These are phyloP conservation scores for Podaxis sp. DNA, from an alignment of 768 basidiomycete species.

Conservation along the genomic window DNA sequence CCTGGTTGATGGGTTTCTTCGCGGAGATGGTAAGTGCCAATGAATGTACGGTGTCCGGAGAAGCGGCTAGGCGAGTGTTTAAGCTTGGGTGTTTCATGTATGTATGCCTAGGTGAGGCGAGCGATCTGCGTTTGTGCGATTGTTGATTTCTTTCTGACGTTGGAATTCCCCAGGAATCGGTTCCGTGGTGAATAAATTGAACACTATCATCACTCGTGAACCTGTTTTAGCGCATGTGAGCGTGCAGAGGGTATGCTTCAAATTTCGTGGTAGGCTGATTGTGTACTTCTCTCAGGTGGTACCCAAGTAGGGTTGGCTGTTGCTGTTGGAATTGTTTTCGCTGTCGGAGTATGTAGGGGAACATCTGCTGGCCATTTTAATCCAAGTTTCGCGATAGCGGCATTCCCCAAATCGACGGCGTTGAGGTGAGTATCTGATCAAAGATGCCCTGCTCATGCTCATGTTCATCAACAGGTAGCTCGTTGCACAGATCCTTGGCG, in stretches of 20 bases:
- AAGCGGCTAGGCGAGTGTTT: not conserved
- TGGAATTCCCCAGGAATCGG: not conserved
- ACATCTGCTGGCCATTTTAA: slow-evolving; percentile 14
- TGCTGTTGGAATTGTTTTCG: slow-evolving; percentile 13
- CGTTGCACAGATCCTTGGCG: slow-evolving; percentile 17
- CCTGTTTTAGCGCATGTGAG: not conserved
- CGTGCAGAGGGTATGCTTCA: not conserved
- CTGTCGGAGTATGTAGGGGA: slow-evolving; percentile 10
- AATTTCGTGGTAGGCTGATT: not conserved
- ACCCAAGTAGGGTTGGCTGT: slow-evolving; percentile 8
- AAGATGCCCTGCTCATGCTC: not conserved
- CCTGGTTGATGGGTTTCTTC: slow-evolving; percentile 1
- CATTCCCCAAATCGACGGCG: slow-evolving; percentile 13
- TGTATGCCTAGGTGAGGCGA: not conserved
- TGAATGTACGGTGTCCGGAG: not conserved
- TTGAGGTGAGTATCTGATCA: slow-evolving; percentile 6
- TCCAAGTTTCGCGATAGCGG: slow-evolving; percentile 12
- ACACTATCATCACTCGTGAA: not conserved
- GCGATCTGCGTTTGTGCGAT: not conserved
- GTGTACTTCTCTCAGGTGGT: not conserved
- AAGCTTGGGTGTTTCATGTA: slow-evolving; percentile 1
- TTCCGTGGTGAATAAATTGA: not conserved
- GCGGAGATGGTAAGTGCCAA: slow-evolving; percentile 1
- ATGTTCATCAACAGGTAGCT: slow-evolving; percentile 12
- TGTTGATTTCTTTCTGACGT: not conserved